Conservation (phyloP, 116 monocot species). For the Iris pallida region DNA sequence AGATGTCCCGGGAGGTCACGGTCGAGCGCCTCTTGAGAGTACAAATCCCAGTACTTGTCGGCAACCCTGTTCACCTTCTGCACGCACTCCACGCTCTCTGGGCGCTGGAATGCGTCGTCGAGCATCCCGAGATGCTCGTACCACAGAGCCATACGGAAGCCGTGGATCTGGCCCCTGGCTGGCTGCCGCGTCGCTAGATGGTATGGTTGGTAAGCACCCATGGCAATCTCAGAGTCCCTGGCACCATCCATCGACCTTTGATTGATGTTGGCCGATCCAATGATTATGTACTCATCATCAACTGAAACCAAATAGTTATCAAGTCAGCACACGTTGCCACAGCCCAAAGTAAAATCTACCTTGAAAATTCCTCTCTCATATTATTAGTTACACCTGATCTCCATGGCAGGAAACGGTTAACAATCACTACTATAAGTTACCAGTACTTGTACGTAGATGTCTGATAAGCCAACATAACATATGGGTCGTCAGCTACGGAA, state of each 20-base stretch:
- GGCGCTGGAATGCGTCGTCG: slow-evolving; percentile 11
- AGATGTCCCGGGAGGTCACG: slow-evolving; percentile 21
- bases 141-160: slow-evolving; percentile 27
- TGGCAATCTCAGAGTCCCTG: slow-evolving; percentile 28
- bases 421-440: too few relatives aligned
- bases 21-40: slow-evolving; percentile 13
- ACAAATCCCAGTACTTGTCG: slow-evolving; percentile 23
- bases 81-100: slow-evolving; percentile 14
- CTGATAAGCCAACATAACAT: too few relatives aligned
- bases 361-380: too few relatives aligned
- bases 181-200: slow-evolving; percentile 14
- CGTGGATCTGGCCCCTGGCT: slow-evolving; percentile 24
- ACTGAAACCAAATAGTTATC: slow-evolving; percentile 10
- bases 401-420: too few relatives aligned
- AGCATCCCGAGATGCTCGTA: slow-evolving; percentile 28
- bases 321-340: background rate
- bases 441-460: too few relatives aligned
- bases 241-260: slow-evolving; percentile 29
- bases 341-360: too few relatives aligned
- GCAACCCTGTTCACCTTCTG: slow-evolving; percentile 21
- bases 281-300: slow-evolving; percentile 33
- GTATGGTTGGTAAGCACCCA: slow-evolving; percentile 27
- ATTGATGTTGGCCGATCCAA: slow-evolving; percentile 33
- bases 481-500: too few relatives aligned
- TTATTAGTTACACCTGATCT: too few relatives aligned